Evolutionary conservation across 345 rosid genomes (phyloP).

Genomic region (Pistacia vera): DNA sequence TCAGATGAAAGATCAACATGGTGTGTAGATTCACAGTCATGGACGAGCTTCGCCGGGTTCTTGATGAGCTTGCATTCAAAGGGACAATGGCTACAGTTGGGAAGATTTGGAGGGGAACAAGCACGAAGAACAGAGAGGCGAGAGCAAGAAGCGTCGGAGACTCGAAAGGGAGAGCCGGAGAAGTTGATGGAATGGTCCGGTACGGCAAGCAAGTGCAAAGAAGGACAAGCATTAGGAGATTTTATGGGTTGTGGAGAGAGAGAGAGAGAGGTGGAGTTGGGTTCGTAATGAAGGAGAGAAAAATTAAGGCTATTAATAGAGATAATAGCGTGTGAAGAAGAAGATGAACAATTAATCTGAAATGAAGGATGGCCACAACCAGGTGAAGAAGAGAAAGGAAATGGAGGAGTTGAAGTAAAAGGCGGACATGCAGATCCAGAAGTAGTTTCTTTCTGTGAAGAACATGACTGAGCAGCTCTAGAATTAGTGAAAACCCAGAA

Average conservation of each 20-base stretch:
- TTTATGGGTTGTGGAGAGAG: slow-evolving; percentile 41
- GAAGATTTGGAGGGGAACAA: slow-evolving; percentile 50
- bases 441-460: slow-evolving; percentile 11
- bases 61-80: slow-evolving; percentile 63
- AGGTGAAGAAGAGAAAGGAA: slow-evolving; percentile 71
- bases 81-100: slow-evolving; percentile 63
- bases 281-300: slow-evolving; percentile 58
- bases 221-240: slow-evolving; percentile 23
- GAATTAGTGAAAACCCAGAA: not conserved
- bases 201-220: slow-evolving; percentile 36
- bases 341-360: slow-evolving; percentile 64
- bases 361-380: slow-evolving; percentile 92
- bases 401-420: slow-evolving; percentile 52
- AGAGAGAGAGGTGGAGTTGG: slow-evolving; percentile 49
- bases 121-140: slow-evolving; percentile 64
- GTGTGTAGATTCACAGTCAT: slow-evolving; percentile 56
- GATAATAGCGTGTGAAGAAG: slow-evolving; percentile 64
- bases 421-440: slow-evolving; percentile 62
- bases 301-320: slow-evolving; percentile 65
- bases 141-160: slow-evolving; percentile 78
- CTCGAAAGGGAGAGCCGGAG: slow-evolving; percentile 72
- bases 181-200: slow-evolving; percentile 52
- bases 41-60: slow-evolving; percentile 58
- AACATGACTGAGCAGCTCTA: slow-evolving; percentile 23
- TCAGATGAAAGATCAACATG: slow-evolving; percentile 29